Base-by-base conservation (phyloP, 768 basidiomycete species). In the Termitomyces sp. region DNA sequence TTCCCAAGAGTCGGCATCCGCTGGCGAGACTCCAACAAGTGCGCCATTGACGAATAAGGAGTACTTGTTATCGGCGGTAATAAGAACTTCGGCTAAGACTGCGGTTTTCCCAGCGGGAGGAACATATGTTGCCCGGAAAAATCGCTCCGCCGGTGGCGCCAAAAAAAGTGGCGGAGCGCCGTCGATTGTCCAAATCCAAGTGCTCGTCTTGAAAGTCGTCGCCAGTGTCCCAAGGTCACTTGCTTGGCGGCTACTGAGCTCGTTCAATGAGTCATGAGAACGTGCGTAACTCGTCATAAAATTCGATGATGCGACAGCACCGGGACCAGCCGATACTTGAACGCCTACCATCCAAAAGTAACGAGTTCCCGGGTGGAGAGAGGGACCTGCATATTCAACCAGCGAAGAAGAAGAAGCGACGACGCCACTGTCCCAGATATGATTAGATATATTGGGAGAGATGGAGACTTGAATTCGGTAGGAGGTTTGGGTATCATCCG, bases 111-210 rank as follows among this genome's bases (percentile, higher is more conserved):
- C 60, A 2, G 40, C 20, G 6, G 60, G 60, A 7, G 60, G 60
- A 26, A 26, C 45, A 30, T 62, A 62, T 26, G 61, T 59, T 26
- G 22, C 33, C 8, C 61, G 58, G 44, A 62, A 62, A 4, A 50
- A 24, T 33, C 57, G 57, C 14, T 59, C 48, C n/a, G 48, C 61
- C 24, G 52, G 55, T 33, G 55, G 47, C 16, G 58, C 57, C 24
- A 56, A 40, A 24, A 59, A 53, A 3, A 18, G 38, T 24, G 52
- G 55, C 13, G 51, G 51, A 14, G 30, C 35, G 11, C 45, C 57
- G 33, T 62, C 61, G 11, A 36, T 35, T 20, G 61, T 62, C 61
- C 61, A 62, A 8, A 62, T 59, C 61, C 61, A 62, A 38, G 55
- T 59, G 3, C 55, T 47, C 14, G 52, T 41, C 18, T 35, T 52